These are phyloP conservation scores for Wallacemonas sp. DNA, from an alignment of 208 protist genomes.

Conservation along the genomic window DNA sequence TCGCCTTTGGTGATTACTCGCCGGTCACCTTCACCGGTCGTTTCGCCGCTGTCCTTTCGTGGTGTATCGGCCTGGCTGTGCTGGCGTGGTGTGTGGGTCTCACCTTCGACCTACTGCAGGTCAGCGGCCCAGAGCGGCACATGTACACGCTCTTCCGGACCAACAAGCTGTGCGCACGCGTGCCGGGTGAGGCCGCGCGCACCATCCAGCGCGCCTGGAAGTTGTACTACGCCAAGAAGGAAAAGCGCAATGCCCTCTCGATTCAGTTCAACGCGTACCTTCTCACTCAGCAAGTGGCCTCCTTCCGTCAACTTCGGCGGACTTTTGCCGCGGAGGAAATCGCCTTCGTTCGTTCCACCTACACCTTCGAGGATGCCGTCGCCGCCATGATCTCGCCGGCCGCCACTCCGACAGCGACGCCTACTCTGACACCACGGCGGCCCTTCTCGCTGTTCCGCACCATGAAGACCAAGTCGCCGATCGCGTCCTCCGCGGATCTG, in stretches of 20 bases:
- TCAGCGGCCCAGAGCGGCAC: constrained; percentile 48
- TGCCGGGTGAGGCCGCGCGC: constrained; percentile 55
- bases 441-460: constrained; percentile 47
- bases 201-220: constrained; percentile 70
- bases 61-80: constrained; percentile 38
- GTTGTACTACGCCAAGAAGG: constrained; percentile 42
- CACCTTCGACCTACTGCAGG: constrained; percentile 31
- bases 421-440: constrained; percentile 23
- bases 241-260: constrained; percentile 26
- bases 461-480: constrained; percentile 34
- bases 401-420: constrained; percentile 19
- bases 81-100: constrained; percentile 48
- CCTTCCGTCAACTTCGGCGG: constrained; percentile 50
- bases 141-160: constrained; percentile 59
- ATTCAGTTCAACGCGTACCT: constrained; percentile 60
- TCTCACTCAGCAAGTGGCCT: constrained; percentile 41
- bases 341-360: constrained; percentile 45
- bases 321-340: constrained; percentile 27
- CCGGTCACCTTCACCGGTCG: constrained; percentile 45
- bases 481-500: neutral
- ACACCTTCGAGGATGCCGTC: constrained; percentile 42
- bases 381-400: constrained; percentile 20
- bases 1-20: constrained; percentile 52
- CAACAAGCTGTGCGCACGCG: constrained; percentile 51
- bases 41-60: constrained; percentile 43